These are phyloP conservation scores for Blastobotrys persicus DNA, from an alignment of 1,139 yeast species.

Conservation along the genomic window DNA sequence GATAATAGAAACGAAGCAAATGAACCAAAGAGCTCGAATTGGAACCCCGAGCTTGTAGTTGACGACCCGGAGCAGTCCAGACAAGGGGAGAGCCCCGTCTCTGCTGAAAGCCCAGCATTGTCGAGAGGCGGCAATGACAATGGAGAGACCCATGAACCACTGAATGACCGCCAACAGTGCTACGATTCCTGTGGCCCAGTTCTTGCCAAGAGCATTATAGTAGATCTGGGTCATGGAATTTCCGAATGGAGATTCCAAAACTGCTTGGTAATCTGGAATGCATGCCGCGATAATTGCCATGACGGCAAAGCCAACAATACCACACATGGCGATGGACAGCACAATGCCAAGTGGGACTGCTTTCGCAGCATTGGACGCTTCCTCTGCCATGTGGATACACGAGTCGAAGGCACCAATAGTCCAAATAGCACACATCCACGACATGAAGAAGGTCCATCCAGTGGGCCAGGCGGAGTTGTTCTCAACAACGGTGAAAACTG, in stretches of 20 bases:
- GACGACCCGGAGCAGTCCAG: constrained; percentile 50
- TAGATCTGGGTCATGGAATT: constrained; percentile 57
- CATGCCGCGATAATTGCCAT: constrained; percentile 56
- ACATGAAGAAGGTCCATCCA: constrained; percentile 64
- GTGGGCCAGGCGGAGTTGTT: constrained; percentile 57
- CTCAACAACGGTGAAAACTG: constrained; percentile 55
- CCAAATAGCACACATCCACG: constrained; percentile 60
- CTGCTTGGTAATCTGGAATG: constrained; percentile 49
- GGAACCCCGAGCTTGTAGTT: constrained; percentile 55
- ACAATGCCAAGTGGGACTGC: constrained; percentile 69
- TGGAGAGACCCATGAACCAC: constrained; percentile 62
- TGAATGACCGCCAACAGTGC: constrained; percentile 33
- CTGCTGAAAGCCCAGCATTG: constrained; percentile 85
- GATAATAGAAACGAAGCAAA: constrained; percentile 47
- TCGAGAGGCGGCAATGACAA: constrained; percentile 80
- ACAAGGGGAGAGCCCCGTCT: constrained; percentile 80
- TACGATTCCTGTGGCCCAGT: constrained; percentile 52
- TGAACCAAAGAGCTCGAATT: constrained; percentile 56
- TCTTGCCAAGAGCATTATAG: constrained; percentile 62
- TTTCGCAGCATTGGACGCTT: constrained; percentile 60
- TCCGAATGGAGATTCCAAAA: constrained; percentile 34
- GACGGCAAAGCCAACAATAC: constrained; percentile 59
- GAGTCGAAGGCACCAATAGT: constrained; percentile 57
- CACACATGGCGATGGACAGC: constrained; percentile 55
- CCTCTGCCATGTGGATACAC: constrained; percentile 68